A percentile compares a stretch with the other conserved stretches of the same genome.
Conservation (phyloP, 345 rosid species). For the Arabidopsis arenosa region DNA sequence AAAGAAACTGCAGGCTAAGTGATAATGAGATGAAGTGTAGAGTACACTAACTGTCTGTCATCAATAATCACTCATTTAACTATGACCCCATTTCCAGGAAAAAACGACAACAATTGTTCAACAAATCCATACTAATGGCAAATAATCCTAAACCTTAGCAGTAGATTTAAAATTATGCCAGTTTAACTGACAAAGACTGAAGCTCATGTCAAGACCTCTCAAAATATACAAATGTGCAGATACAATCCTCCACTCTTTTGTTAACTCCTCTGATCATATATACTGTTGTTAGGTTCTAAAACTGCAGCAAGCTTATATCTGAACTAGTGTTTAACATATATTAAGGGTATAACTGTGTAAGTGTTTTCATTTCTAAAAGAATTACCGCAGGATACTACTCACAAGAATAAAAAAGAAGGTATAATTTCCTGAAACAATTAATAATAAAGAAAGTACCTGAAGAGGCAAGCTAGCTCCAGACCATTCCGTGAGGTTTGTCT, state of each 20-base stretch:
- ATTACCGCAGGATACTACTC: neutral
- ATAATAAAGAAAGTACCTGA: constrained; percentile 60
- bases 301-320: constrained; percentile 23
- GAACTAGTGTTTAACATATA: constrained; percentile 3
- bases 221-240: neutral
- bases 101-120: constrained; percentile 8
- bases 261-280: neutral
- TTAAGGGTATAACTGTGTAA: neutral
- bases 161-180: neutral
- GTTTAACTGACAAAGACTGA: neutral
- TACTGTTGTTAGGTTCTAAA: neutral
- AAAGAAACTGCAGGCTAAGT: constrained; percentile 12
- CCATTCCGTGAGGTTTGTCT: constrained; percentile 95
- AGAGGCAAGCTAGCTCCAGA: constrained; percentile 97
- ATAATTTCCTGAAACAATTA: neutral
- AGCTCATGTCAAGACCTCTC: neutral
- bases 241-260: constrained; percentile 11
- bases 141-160: neutral
- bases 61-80: constrained; percentile 19
- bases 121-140: constrained; percentile 4
- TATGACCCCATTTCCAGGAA: neutral
- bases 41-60: constrained; percentile 16
- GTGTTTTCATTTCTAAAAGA: neutral
- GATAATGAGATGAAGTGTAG: constrained; percentile 2
- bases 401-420: neutral